A percentile compares a stretch with the other conserved stretches of the same genome.
These are phyloP conservation scores for Theileria sp. DNA, from an alignment of 169 alveolate genomes.

Conservation along the genomic window DNA sequence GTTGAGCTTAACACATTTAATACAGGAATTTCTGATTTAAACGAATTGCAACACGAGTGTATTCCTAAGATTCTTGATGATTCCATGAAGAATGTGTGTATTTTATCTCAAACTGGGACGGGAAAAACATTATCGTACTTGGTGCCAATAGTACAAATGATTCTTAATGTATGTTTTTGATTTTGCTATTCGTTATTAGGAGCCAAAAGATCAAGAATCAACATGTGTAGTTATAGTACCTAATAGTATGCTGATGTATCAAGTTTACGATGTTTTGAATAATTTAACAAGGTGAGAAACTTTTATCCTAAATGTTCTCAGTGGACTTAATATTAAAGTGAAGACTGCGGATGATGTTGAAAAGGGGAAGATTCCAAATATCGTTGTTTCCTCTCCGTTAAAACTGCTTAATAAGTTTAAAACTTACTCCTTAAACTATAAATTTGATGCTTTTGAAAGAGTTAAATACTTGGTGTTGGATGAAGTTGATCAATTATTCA, in stretches of 20 bases:
- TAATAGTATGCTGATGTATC: conserved; percentile 36
- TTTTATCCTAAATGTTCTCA: too few relatives aligned
- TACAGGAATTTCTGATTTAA: conserved; percentile 12
- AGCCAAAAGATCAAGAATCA: conserved; percentile 13
- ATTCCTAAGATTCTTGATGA: conserved; percentile 20
- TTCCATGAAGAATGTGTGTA: conserved; percentile 30
- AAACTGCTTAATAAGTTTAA: conserved; percentile 40
- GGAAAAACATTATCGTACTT: conserved; percentile 90
- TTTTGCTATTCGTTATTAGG: neutral
- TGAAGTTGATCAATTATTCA: conserved; percentile 54
- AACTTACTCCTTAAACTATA: conserved; percentile 48
- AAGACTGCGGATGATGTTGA: conserved; percentile 47
- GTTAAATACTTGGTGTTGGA: conserved; percentile 49
- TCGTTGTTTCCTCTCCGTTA: conserved; percentile 41
- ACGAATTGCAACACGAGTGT: conserved; percentile 28
- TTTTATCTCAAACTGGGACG: conserved; percentile 82
- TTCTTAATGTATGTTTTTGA: neutral
- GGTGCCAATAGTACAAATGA: conserved; percentile 80
- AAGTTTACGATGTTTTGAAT: conserved; percentile 31
- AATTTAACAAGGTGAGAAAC: conserved; percentile 32
- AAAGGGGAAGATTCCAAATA: conserved; percentile 46
- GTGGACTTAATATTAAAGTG: conserved; percentile 26
- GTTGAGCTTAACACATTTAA: neutral
- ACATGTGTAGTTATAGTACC: conserved; percentile 44
- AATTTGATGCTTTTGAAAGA: conserved; percentile 39